Evolutionary conservation across 2,329 filamentous ascomycete genomes (phyloP).

Genomic region (Hymenoscyphus albidus): DNA sequence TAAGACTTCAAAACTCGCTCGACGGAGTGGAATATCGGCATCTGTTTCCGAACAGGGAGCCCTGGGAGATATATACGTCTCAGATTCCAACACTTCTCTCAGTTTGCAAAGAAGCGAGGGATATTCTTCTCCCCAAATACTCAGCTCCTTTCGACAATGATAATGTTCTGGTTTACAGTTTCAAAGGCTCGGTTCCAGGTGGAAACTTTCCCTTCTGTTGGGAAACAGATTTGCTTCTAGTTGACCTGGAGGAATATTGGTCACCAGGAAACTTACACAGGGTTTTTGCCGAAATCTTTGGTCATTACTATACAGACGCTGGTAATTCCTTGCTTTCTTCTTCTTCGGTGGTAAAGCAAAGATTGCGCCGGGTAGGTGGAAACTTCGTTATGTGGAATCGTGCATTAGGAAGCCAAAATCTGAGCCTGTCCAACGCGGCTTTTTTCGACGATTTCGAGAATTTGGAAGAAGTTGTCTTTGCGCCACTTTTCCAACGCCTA

Average conservation of each 20-base stretch:
- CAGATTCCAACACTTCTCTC: not conserved
- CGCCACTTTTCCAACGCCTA: not conserved
- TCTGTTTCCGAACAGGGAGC: not conserved
- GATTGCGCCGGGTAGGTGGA: not conserved
- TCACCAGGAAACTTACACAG: not conserved
- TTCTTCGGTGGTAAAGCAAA: not conserved
- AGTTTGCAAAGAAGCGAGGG: not conserved
- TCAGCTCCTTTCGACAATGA: not conserved
- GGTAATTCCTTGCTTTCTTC: not conserved
- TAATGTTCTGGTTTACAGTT: not conserved
- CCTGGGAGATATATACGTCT: not conserved
- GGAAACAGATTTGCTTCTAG: not conserved
- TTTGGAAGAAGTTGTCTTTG: not conserved
- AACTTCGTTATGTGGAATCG: not conserved
- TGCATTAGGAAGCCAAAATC: not conserved
- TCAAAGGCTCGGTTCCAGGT: not conserved
- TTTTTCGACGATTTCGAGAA: not conserved
- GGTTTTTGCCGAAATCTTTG: not conserved
- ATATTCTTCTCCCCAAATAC: not conserved
- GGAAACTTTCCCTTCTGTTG: not conserved
- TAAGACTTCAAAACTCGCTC: not conserved
- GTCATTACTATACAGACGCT: not conserved
- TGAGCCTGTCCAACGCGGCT: not conserved
- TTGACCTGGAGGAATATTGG: not conserved
- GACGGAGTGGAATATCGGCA: not conserved